Base-by-base conservation (phyloP, 2,329 filamentous ascomycete genomes). In the Orbilia javanica region DNA sequence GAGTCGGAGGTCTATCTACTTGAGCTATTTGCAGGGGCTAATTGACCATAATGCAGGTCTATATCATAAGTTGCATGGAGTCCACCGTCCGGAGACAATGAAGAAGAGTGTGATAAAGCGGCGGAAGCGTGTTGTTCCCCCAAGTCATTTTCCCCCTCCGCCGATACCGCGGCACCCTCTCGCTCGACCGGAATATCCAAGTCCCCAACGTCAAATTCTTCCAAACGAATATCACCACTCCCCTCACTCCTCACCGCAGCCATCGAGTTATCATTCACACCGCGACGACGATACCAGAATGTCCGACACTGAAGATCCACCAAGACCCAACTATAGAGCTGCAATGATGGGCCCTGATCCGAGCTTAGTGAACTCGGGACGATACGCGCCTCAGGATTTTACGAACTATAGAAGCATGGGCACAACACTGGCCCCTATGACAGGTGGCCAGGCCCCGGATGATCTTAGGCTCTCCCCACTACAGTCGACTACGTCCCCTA, bases 71-170 rank as follows among this genome's bases (percentile, higher is more conserved):
- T 89, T 99, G 1, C 96, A 99, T 83, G 94, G 94, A 68, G 90
- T 94, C 31, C 95, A 97, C 84, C 89, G 96, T 48, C 96, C 96
- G 0, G 93, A 96, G 4, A 93, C 93, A n/a, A 98, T 99, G 96
- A 99, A 98, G 85, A 98, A 97, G 84, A 92, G 93, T 2, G 92
- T 97, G 27, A 99, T 99, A 84, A 98, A 99, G 85, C 90, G 96
- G 79, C 89, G 96, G 78, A 98, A 98, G 87, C 91, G 96, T 74
- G 94, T 98, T 4, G 94, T 98, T 50, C 94, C 95, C 18, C 93
- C 92, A 18, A 60, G 60, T 5, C 62, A 78, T 48, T 78, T 67
- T 25, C 67, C 67, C n/a, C 66, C 73, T 29, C 31, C 70, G 27
- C 62, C 67, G 52, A 72, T 72, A 52, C 50, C 68, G 52, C 67